Percentiles rank a stretch among this genome's conserved stretches.
These are phyloP conservation scores for Cruciata laevipes DNA, from an alignment of 257 asterid species.

Conservation along the genomic window DNA sequence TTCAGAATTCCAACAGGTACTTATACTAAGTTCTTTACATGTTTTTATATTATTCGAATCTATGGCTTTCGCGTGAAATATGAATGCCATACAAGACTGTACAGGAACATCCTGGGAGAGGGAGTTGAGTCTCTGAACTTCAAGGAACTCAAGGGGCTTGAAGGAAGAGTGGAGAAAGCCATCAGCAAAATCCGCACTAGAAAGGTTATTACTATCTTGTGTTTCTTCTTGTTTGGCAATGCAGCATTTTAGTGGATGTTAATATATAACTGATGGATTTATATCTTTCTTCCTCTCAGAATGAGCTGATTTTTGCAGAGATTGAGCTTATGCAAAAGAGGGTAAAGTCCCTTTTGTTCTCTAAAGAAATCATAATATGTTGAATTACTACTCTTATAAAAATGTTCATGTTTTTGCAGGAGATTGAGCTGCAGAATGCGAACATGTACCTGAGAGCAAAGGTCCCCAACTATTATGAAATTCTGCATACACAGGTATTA, in stretches of 20 bases:
- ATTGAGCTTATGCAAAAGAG: conserved; percentile 89
- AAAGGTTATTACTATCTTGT: conserved; percentile 34
- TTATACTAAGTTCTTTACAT: background rate
- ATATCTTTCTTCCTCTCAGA: conserved; percentile 33
- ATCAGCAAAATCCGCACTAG: conserved; percentile 63
- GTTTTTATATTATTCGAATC: background rate
- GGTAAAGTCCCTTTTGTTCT: conserved; percentile 30
- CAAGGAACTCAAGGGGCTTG: conserved; percentile 55
- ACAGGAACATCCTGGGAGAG: conserved; percentile 65
- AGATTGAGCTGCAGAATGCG: conserved; percentile 78
- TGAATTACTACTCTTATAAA: background rate
- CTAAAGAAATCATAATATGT: background rate
- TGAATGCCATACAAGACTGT: background rate
- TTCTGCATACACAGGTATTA: background rate
- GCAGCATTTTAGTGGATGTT: background rate
- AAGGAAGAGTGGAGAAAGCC: conserved; percentile 64
- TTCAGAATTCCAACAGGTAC: conserved; percentile 55
- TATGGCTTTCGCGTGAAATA: background rate
- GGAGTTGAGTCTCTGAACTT: conserved; percentile 40
- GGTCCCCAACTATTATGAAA: conserved; percentile 27
- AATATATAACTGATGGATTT: background rate
- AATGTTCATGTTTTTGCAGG: conserved; percentile 30
- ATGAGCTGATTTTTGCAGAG: conserved; percentile 74
- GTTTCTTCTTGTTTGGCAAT: background rate
- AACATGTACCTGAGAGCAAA: conserved; percentile 81